Percentiles rank a stretch among this genome's conserved stretches.
phyloP scores from a whole-genome alignment of 2,329 filamentous ascomycete species.

The Ceratocystis smalleyi region DNA sequence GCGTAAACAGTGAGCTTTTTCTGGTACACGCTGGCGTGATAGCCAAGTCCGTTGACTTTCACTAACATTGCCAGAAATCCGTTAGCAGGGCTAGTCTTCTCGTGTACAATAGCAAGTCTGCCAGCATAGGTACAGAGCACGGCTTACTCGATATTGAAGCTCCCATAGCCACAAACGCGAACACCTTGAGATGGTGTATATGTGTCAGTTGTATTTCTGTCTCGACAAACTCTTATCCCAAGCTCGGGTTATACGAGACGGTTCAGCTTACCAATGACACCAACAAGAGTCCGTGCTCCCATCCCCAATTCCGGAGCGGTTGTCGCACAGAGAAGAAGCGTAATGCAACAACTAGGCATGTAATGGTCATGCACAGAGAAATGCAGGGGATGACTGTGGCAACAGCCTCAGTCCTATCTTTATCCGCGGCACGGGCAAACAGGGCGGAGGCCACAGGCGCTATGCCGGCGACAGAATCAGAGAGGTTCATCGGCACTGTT shows the following conservation, averaged over 20 bases:
- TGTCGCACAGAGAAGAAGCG: slow-evolving; percentile 25
- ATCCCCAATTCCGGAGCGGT: slow-evolving; percentile 24
- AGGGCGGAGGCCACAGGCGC: background rate
- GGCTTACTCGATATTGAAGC: slow-evolving; percentile 16
- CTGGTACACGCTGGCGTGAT: background rate
- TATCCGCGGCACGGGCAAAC: background rate
- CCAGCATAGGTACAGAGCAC: too few species aligned
- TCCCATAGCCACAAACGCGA: slow-evolving; percentile 12
- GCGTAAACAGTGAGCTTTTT: slow-evolving; percentile 10
- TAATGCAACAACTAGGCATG: slow-evolving; percentile 22
- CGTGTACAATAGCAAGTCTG: background rate
- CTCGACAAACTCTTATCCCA: background rate
- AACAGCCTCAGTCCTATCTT: slow-evolving; percentile 15
- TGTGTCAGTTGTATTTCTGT: background rate
- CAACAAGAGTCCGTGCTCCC: slow-evolving; percentile 25
- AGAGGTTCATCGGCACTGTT: background rate
- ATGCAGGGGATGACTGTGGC: slow-evolving; percentile 18
- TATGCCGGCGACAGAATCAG: background rate
- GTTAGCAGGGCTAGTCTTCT: background rate
- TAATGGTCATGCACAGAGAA: slow-evolving; percentile 19
- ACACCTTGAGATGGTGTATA: slow-evolving; percentile 5
- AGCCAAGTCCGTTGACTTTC: slow-evolving; percentile 13
- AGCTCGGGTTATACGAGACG: background rate
- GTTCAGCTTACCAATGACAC: slow-evolving; percentile 20
- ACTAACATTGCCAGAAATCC: background rate